A percentile compares a stretch with the other conserved stretches of the same genome.
Evolutionary conservation across 257 asterid species (phyloP).

Genomic region (Nyctanthes arbortristis): DNA sequence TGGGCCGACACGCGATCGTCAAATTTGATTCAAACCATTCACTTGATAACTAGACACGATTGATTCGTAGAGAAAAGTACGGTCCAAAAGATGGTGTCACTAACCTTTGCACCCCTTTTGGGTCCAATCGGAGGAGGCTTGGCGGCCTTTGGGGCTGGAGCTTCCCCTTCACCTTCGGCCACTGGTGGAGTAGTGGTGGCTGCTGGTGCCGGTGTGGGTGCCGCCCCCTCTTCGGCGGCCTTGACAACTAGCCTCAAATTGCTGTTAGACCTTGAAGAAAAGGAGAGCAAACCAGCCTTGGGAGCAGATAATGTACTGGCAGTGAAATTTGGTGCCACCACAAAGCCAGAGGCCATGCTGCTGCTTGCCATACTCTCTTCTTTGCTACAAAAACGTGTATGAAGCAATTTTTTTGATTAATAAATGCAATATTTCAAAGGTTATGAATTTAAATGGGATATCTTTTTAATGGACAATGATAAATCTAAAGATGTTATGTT

Average conservation of each 20-base stretch:
- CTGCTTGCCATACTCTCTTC: constrained; percentile 83
- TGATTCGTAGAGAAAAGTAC: too few relatives aligned
- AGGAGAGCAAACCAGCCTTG: constrained; percentile 32
- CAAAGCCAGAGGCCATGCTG: constrained; percentile 78
- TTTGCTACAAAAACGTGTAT: constrained; percentile 12
- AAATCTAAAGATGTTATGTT: constrained; percentile 24
- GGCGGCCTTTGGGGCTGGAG: constrained; percentile 48
- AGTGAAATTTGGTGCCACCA: constrained; percentile 47
- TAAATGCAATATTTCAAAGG: constrained; percentile 30
- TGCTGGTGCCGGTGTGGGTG: too few relatives aligned
- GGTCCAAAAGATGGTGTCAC: not conserved
- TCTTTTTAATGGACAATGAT: constrained; percentile 63
- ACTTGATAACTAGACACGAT: too few relatives aligned
- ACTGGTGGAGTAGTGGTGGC: constrained; percentile 31
- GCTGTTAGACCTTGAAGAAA: constrained; percentile 43
- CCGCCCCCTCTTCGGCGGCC: constrained; percentile 47
- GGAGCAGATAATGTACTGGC: constrained; percentile 25
- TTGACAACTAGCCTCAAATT: constrained; percentile 54
- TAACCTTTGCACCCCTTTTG: constrained; percentile 79
- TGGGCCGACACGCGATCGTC: too few relatives aligned
- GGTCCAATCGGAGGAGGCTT: constrained; percentile 94
- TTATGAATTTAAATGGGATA: constrained; percentile 44
- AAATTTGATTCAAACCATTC: too few relatives aligned
- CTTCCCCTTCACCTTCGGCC: constrained; percentile 30
- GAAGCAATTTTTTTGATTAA: constrained; percentile 4